A percentile compares a stretch with the other conserved stretches of the same genome.
These are phyloP conservation scores for Polyplosphaeria fusca DNA, from an alignment of 495 filamentous ascomycete genomes.

Conservation along the genomic window DNA sequence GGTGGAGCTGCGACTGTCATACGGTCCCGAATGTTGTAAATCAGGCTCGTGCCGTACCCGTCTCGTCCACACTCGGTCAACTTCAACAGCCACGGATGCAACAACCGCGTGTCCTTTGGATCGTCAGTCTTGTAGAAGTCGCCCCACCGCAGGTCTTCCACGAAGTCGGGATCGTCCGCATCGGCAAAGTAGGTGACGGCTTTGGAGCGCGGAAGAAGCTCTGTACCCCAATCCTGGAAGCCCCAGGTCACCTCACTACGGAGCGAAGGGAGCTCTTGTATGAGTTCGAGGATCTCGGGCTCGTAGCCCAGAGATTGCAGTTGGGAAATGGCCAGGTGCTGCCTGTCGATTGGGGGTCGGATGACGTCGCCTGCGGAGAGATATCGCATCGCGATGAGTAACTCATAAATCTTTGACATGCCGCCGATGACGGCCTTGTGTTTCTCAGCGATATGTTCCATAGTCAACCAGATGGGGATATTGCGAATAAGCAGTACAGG, in stretches of 20 bases:
- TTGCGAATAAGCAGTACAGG: too few species aligned
- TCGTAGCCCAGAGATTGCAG: conserved; percentile 3
- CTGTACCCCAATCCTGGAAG: not conserved
- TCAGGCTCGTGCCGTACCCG: not conserved
- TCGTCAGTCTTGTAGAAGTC: not conserved
- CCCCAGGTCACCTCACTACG: not conserved
- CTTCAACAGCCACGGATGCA: not conserved
- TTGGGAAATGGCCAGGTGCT: not conserved
- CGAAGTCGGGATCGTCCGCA: not conserved
- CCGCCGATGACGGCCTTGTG: conserved; percentile 3
- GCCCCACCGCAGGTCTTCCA: conserved; percentile 2
- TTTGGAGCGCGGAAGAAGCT: not conserved
- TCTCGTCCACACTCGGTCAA: not conserved
- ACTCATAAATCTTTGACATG: not conserved
- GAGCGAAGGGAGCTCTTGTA: not conserved
- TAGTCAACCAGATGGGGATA: too few species aligned
- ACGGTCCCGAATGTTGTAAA: not conserved
- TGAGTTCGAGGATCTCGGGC: not conserved
- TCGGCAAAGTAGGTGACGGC: conserved; percentile 5
- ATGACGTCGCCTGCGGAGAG: conserved; percentile 3
- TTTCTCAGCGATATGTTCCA: conserved; percentile 5
- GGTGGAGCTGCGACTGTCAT: not conserved
- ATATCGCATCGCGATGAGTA: conserved; percentile 7
- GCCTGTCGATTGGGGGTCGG: not conserved
- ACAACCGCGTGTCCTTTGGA: conserved; percentile 2